These are phyloP conservation scores for Inga leiocalycina DNA, from an alignment of 306 rosid species.

Conservation along the genomic window DNA sequence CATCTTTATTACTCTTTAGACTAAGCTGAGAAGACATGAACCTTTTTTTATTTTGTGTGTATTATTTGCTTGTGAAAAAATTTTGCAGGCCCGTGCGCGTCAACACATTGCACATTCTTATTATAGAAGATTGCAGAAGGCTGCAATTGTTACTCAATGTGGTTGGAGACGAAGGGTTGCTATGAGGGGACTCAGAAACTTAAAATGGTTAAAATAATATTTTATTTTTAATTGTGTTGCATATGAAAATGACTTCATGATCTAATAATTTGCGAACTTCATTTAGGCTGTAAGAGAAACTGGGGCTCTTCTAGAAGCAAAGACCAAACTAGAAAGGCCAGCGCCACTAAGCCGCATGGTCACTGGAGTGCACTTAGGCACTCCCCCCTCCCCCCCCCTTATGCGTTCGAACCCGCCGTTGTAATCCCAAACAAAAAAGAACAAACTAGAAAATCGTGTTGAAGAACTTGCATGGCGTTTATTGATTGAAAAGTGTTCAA, in stretches of 20 bases:
- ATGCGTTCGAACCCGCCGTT: too few species aligned
- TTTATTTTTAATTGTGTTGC: constrained; percentile 33
- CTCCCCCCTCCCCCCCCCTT: too few species aligned
- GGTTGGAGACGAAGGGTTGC: constrained; percentile 97
- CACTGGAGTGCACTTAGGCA: too few species aligned
- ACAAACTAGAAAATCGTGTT: constrained; percentile 56
- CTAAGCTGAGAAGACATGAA: constrained; percentile 16
- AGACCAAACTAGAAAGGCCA: constrained; percentile 83
- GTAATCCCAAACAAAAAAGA: too few species aligned
- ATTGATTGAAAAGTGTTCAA: constrained; percentile 93
- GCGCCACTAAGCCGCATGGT: too few species aligned
- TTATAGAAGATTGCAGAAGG: constrained; percentile 80
- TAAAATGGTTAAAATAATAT: constrained; percentile 74
- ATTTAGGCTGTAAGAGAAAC: constrained; percentile 98
- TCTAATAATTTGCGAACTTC: constrained; percentile 34
- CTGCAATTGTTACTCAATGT: constrained; percentile 86
- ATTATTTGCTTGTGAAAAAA: constrained; percentile 27
- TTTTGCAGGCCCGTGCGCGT: constrained; percentile 79
- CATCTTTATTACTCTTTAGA: constrained; percentile 32
- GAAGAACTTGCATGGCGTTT: constrained; percentile 99
- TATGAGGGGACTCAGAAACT: constrained; percentile 89
- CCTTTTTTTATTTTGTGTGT: background rate
- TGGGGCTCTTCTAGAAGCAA: constrained; percentile 98
- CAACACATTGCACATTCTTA: constrained; percentile 71
- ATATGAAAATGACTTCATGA: constrained; percentile 25